phyloP scores from a whole-genome alignment of 192 early-diverging fungal genomes.

The Lunasporangiospora selenospora region DNA sequence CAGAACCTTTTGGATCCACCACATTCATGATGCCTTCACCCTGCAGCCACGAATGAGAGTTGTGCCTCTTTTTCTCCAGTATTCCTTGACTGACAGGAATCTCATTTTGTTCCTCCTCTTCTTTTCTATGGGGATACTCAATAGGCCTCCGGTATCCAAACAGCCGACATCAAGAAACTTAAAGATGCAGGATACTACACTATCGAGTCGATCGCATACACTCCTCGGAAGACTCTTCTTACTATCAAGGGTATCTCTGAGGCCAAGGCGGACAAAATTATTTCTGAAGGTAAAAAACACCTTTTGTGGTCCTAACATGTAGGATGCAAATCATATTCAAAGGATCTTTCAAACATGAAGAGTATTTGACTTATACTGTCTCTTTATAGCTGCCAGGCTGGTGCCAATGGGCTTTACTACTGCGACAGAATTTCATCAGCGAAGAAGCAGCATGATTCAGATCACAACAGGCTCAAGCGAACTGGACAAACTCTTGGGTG shows the following conservation, averaged over 20 bases:
- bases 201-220: conserved; percentile 92
- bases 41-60: background rate
- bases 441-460: conserved; percentile 79
- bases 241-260: conserved; percentile 96
- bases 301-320: background rate
- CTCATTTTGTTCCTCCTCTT: background rate
- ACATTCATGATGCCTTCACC: no score
- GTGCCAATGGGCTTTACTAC: conserved; percentile 97
- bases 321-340: background rate
- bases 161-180: conserved; percentile 84
- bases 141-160: conserved; percentile 72
- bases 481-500: conserved; percentile 91
- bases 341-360: background rate
- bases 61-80: background rate
- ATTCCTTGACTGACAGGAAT: no score
- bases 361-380: background rate
- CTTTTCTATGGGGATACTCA: background rate
- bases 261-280: conserved; percentile 93
- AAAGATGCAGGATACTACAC: conserved; percentile 88
- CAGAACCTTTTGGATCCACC: no score
- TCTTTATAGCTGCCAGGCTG: conserved; percentile 76
- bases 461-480: conserved; percentile 93
- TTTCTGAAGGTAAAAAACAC: conserved; percentile 76
- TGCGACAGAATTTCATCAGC: conserved; percentile 88
- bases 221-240: conserved; percentile 86